phyloP scores from a whole-genome alignment of 352 stramenopile genomes.

The Globisporangium rhizosaccharum region DNA sequence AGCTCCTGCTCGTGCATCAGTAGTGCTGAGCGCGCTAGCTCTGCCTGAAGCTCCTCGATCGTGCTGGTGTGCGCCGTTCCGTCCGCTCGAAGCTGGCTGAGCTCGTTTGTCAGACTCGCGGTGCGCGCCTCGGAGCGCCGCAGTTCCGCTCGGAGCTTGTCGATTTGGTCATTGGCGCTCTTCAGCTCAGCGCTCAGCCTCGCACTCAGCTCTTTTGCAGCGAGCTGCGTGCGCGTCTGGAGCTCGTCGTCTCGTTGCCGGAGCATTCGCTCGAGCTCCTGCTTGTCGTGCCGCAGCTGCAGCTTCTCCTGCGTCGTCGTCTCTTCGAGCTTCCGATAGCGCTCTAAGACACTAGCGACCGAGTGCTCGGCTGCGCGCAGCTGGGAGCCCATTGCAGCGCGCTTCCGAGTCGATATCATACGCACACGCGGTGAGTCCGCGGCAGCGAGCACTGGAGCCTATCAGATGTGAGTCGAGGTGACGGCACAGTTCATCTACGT shows the following conservation, averaged over 20 bases:
- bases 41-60: not conserved
- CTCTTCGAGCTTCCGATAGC: constrained; percentile 17
- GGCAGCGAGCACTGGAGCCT: no score
- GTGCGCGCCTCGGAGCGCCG: not conserved
- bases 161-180: constrained; percentile 13
- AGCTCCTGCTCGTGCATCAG: not conserved
- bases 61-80: not conserved
- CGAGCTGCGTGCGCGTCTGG: constrained; percentile 5
- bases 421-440: no score
- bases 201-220: constrained; percentile 11
- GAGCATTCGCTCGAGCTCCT: constrained; percentile 27
- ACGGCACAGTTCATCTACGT: not conserved
- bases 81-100: constrained; percentile 5
- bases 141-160: constrained; percentile 18
- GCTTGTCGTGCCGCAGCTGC: constrained; percentile 26
- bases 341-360: constrained; percentile 9
- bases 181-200: constrained; percentile 15
- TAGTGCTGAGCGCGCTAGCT: not conserved
- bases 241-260: constrained; percentile 23
- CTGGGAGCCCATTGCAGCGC: constrained; percentile 1
- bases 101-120: not conserved
- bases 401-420: not conserved
- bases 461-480: not conserved
- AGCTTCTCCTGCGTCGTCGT: constrained; percentile 18
- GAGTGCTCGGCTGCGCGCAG: constrained; percentile 3